These are phyloP conservation scores for Beta lomatogona DNA, from an alignment of 179 eudicot species.

Conservation along the genomic window DNA sequence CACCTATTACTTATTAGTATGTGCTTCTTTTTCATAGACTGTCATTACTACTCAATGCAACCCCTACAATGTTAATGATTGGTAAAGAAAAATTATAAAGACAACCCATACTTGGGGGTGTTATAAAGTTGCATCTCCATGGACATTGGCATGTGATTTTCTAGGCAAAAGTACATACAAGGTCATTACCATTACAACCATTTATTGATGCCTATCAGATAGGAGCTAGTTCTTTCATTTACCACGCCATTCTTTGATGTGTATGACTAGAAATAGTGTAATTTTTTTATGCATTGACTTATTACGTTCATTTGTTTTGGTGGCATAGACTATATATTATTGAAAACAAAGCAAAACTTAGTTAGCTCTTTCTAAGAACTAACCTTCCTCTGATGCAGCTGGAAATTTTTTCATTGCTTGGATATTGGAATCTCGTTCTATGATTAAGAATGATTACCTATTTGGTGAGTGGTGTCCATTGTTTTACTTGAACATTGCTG, in stretches of 20 bases:
- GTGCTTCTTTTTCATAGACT: not conserved
- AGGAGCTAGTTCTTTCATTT: not conserved
- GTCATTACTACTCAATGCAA: not conserved
- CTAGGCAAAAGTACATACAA: not conserved
- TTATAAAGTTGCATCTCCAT: not conserved
- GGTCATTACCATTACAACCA: not conserved
- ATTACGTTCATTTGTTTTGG: not conserved
- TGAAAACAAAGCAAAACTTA: not conserved
- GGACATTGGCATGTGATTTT: not conserved
- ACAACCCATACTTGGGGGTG: not conserved
- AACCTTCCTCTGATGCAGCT: not conserved
- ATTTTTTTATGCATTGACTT: not conserved
- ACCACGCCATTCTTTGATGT: not conserved
- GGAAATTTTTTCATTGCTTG: not conserved
- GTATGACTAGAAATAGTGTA: not conserved
- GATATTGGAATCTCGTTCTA: not conserved
- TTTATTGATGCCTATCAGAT: not conserved
- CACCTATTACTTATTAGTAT: not conserved
- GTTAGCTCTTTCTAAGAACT: not conserved
- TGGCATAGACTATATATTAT: too few relatives aligned
- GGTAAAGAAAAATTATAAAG: not conserved
- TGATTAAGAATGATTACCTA: not conserved
- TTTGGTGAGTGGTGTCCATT: slow-evolving; percentile 13
- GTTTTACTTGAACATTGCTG: not conserved
- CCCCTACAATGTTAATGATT: not conserved